phyloP scores from a whole-genome alignment of 2,329 filamentous ascomycete species.

The Arthrobotrys entomopaga region DNA sequence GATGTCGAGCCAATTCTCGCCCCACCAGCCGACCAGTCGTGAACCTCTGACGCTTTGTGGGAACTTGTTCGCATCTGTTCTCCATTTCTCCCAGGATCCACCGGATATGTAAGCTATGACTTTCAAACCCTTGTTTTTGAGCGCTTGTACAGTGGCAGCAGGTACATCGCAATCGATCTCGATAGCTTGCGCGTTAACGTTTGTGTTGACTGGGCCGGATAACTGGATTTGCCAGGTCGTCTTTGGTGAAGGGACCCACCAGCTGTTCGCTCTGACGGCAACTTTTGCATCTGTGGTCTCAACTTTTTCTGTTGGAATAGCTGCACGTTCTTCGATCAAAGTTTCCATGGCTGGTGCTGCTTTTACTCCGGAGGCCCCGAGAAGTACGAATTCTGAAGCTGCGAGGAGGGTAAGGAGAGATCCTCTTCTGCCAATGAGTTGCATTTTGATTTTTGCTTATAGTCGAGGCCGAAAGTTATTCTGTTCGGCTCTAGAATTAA shows the following conservation, averaged over 20 bases:
- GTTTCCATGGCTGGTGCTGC: slow-evolving; percentile 37
- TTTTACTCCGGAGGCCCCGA: slow-evolving; percentile 18
- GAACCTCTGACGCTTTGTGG: slow-evolving; percentile 68
- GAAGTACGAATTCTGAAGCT: slow-evolving; percentile 29
- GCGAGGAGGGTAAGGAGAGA: slow-evolving; percentile 38
- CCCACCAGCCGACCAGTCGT: slow-evolving; percentile 71
- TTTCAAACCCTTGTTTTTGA: slow-evolving; percentile 68
- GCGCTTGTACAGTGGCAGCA: slow-evolving; percentile 63
- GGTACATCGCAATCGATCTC: slow-evolving; percentile 69
- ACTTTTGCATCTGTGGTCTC: slow-evolving; percentile 1
- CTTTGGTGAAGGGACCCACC: slow-evolving; percentile 41
- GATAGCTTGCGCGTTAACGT: slow-evolving; percentile 64
- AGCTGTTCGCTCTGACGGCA: slow-evolving; percentile 14
- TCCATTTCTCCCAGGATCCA: slow-evolving; percentile 74
- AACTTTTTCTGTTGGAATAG: neutral
- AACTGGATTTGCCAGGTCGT: slow-evolving; percentile 53
- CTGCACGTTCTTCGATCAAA: slow-evolving; percentile 7
- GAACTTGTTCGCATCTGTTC: slow-evolving; percentile 70
- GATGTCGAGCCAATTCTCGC: slow-evolving; percentile 74
- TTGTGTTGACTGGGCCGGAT: slow-evolving; percentile 61
- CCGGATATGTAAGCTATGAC: slow-evolving; percentile 81
- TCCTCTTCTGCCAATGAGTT: slow-evolving; percentile 33
- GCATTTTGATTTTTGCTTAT: slow-evolving; percentile 34
- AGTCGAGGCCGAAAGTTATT: no score
- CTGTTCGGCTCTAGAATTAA: no score